phyloP scores from a whole-genome alignment of 1,139 yeast species.

The Geotrichum restrictum region DNA sequence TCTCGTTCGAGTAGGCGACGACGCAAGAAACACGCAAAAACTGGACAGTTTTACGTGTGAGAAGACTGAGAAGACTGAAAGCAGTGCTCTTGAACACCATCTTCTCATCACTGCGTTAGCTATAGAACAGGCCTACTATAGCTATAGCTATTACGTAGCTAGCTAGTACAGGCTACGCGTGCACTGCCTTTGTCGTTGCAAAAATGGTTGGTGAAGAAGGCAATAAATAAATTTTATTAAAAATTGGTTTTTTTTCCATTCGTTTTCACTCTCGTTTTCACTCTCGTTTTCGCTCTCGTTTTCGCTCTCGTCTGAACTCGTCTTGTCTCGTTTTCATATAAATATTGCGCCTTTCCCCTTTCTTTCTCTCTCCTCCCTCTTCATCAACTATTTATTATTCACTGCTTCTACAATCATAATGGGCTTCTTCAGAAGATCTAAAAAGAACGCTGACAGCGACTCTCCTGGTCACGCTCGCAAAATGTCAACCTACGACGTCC shows the following conservation, averaged over 20 bases:
- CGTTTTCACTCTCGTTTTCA: not conserved
- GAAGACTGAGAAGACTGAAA: too few relatives aligned
- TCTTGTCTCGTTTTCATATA: too few relatives aligned
- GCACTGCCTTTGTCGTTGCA: not conserved
- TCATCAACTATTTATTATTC: not conserved
- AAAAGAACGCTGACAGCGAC: slow-evolving; percentile 17
- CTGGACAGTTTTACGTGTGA: too few relatives aligned
- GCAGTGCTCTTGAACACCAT: too few relatives aligned
- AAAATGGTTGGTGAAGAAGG: too few relatives aligned
- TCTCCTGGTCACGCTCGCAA: slow-evolving; percentile 24
- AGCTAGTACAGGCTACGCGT: not conserved
- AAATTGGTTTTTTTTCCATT: not conserved
- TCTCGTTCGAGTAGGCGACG: too few relatives aligned
- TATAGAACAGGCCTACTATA: too few relatives aligned
- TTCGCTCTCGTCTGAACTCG: too few relatives aligned
- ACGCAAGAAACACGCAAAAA: too few relatives aligned
- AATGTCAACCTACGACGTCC: slow-evolving; percentile 44
- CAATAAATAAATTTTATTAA: not conserved
- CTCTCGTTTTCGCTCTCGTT: too few relatives aligned
- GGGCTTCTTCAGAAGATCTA: slow-evolving; percentile 28
- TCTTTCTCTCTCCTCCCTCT: not conserved
- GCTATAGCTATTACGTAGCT: too few relatives aligned
- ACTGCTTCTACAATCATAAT: slow-evolving; percentile 13
- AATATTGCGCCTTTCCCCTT: not conserved
- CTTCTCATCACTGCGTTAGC: too few relatives aligned